phyloP scores from a whole-genome alignment of 768 basidiomycete genomes.

The Naematelia aurantialba region DNA sequence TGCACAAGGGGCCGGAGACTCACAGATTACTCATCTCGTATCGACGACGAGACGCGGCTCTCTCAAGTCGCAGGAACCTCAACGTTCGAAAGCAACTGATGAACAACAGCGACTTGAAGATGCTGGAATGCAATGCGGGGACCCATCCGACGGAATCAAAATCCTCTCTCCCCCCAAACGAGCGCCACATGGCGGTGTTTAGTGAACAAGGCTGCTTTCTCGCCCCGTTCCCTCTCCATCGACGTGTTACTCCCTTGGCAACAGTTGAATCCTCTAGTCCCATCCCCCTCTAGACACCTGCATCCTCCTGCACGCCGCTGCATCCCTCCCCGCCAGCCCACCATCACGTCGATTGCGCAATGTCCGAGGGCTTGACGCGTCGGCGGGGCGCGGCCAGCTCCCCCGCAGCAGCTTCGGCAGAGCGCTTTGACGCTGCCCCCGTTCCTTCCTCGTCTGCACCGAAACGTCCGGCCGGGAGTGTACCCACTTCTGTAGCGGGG shows the following conservation, averaged over 20 bases:
- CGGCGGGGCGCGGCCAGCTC: constrained; percentile 42
- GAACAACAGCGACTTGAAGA: too few relatives aligned
- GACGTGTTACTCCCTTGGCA: background rate
- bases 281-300: too few relatives aligned
- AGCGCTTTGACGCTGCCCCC: constrained; percentile 15
- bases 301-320: background rate
- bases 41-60: background rate
- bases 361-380: constrained; percentile 44
- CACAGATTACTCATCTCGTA: constrained; percentile 42
- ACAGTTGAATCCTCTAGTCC: too few relatives aligned
- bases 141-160: background rate
- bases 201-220: background rate
- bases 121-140: too few relatives aligned
- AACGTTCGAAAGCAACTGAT: too few relatives aligned
- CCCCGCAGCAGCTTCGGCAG: constrained; percentile 24
- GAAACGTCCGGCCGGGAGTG: constrained; percentile 50
- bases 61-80: too few relatives aligned
- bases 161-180: background rate
- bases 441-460: constrained; percentile 20
- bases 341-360: background rate
- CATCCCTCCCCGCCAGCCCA: background rate
- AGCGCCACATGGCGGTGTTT: background rate
- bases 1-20: constrained; percentile 10
- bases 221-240: background rate
- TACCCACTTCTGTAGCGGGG: constrained; percentile 49